These are phyloP conservation scores for Suillus subalutaceus DNA, from an alignment of 768 basidiomycete genomes.

Conservation along the genomic window DNA sequence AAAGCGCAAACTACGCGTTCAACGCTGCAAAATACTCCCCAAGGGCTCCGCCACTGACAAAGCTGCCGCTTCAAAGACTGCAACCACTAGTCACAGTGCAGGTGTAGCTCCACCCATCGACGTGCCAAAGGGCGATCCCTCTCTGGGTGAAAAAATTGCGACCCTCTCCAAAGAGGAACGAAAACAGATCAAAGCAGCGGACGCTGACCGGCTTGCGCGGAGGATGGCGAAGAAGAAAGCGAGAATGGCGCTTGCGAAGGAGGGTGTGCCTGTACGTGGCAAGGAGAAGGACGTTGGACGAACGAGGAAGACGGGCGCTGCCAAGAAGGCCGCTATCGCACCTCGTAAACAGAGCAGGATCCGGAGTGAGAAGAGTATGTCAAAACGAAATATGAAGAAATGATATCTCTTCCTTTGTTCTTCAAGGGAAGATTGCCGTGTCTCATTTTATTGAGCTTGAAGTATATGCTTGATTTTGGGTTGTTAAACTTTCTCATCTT, in stretches of 20 bases:
- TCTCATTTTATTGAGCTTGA: not conserved
- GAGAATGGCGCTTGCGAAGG: constrained; percentile 51
- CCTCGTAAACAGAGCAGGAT: constrained; percentile 46
- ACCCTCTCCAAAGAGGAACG: constrained; percentile 84
- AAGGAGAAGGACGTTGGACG: constrained; percentile 47
- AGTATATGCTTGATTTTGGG: not conserved
- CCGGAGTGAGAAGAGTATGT: constrained; percentile 54
- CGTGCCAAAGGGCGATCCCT: constrained; percentile 78
- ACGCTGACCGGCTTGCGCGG: constrained; percentile 81
- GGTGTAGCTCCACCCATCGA: constrained; percentile 15
- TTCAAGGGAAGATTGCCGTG: not conserved
- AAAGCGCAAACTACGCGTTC: constrained; percentile 89
- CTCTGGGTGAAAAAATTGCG: constrained; percentile 76
- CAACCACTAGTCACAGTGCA: constrained; percentile 6
- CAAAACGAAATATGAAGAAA: constrained; percentile 64
- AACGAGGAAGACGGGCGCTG: constrained; percentile 42
- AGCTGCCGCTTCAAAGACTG: constrained; percentile 21
- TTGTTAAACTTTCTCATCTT: not conserved
- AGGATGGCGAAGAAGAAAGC: constrained; percentile 91
- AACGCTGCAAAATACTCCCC: constrained; percentile 82
- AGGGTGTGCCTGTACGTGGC: constrained; percentile 38
- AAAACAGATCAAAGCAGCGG: constrained; percentile 77
- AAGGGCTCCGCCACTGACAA: constrained; percentile 31
- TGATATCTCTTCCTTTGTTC: constrained; percentile 19
- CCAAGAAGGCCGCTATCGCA: constrained; percentile 24